A percentile compares a stretch with the other conserved stretches of the same genome.
Evolutionary conservation across 345 rosid species (phyloP).

Genomic region (Salix udensis): DNA sequence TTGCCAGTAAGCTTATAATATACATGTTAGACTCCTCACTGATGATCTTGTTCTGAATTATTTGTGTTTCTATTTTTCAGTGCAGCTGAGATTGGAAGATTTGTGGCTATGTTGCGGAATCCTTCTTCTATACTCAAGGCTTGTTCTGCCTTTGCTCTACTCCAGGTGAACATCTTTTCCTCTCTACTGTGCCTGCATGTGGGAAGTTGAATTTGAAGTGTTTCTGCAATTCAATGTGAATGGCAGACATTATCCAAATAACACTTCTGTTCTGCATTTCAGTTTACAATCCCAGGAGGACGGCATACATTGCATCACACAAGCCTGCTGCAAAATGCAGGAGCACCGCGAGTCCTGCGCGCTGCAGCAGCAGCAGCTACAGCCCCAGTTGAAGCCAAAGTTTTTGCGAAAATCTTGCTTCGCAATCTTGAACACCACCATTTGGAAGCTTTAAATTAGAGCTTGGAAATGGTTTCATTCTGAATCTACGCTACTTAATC

Average conservation of each 20-base stretch:
- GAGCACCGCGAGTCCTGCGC: slow-evolving; percentile 30
- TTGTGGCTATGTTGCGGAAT: slow-evolving; percentile 39
- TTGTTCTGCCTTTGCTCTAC: slow-evolving; percentile 42
- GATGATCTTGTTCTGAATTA: neutral
- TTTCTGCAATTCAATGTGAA: neutral
- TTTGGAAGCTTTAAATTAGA: slow-evolving; percentile 4
- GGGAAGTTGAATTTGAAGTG: neutral
- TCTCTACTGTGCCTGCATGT: neutral
- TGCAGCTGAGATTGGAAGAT: slow-evolving; percentile 37
- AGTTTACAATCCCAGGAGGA: slow-evolving; percentile 44
- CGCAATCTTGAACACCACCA: slow-evolving; percentile 33
- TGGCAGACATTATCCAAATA: neutral
- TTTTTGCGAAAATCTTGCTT: slow-evolving; percentile 34
- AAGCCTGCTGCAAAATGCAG: slow-evolving; percentile 24
- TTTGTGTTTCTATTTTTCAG: slow-evolving; percentile 5
- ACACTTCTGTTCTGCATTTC: neutral
- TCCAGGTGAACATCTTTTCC: slow-evolving; percentile 26
- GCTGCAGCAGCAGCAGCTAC: slow-evolving; percentile 30
- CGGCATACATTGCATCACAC: slow-evolving; percentile 31
- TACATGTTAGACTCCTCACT: neutral
- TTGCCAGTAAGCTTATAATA: neutral
- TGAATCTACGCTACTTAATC: neutral
- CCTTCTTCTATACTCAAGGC: slow-evolving; percentile 28
- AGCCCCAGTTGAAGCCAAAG: slow-evolving; percentile 31
- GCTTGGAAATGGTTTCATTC: neutral